A percentile compares a stretch with the other conserved stretches of the same genome.
Evolutionary conservation across 1,284 basidiomycete species (phyloP).

Genomic region (Trichosporon ovoides): DNA sequence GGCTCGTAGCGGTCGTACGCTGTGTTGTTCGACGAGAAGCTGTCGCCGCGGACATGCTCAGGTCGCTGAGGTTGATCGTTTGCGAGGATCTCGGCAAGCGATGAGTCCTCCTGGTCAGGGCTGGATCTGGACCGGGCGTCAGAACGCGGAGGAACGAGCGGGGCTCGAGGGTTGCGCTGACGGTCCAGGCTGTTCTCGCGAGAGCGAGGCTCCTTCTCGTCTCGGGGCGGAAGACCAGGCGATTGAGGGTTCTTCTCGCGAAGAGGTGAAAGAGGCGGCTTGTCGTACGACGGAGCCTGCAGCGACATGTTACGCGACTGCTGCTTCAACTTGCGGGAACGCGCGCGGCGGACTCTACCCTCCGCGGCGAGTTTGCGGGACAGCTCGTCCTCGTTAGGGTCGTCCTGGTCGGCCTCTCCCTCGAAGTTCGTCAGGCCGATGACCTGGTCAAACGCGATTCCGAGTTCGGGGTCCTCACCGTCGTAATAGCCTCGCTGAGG

Average conservation of each 20-base stretch:
- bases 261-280: constrained; percentile 1
- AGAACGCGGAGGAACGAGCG: neutral
- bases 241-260: neutral
- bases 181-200: neutral
- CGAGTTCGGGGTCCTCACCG: constrained; percentile 13
- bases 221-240: neutral
- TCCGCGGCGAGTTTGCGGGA: constrained; percentile 60
- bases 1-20: constrained; percentile 10
- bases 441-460: constrained; percentile 1
- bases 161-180: neutral
- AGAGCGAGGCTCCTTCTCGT: neutral
- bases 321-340: constrained; percentile 45
- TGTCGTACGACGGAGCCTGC: neutral
- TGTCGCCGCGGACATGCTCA: neutral
- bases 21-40: neutral
- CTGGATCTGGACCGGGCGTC: neutral
- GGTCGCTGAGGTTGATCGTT: neutral
- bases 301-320: neutral
- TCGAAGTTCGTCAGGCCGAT: constrained; percentile 74
- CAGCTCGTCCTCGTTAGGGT: constrained; percentile 62
- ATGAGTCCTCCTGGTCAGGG: neutral
- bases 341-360: constrained; percentile 61
- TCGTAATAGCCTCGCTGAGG: constrained; percentile 7
- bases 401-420: constrained; percentile 67
- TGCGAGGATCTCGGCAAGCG: neutral